A percentile compares a stretch with the other conserved stretches of the same genome.
Evolutionary conservation across 345 rosid genomes (phyloP).

Genomic region (Lepidium aucheri): DNA sequence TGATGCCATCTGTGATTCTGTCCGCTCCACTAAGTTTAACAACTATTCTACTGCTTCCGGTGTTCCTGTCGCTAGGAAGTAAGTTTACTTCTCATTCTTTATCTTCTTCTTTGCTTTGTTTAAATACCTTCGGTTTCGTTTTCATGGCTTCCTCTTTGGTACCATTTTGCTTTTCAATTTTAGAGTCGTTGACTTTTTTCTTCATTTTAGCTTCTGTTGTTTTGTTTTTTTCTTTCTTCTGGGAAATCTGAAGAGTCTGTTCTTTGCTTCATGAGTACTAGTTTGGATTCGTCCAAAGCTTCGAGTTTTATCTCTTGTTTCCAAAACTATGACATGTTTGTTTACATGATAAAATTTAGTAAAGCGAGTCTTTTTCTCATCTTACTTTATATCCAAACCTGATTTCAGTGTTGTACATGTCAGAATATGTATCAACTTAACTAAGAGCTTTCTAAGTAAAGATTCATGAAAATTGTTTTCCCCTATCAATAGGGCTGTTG

Average conservation of each 20-base stretch:
- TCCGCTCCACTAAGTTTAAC: slow-evolving; percentile 21
- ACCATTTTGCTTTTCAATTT: no score
- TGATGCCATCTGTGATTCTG: slow-evolving; percentile 17
- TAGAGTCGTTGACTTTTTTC: no score
- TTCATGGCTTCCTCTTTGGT: no score
- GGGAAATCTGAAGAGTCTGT: no score
- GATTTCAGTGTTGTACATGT: not conserved
- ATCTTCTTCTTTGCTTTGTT: not conserved
- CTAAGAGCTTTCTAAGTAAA: not conserved
- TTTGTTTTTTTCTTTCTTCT: no score
- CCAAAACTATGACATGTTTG: no score
- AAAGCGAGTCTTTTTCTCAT: not conserved
- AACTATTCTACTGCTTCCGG: slow-evolving; percentile 11
- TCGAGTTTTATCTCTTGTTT: no score
- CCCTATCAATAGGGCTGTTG: slow-evolving; percentile 35
- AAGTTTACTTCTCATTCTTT: not conserved
- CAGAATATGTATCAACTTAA: not conserved
- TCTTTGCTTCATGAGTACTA: no score
- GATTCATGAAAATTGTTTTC: not conserved
- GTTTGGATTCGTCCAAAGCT: no score
- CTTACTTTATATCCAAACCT: not conserved
- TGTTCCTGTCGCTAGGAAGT: slow-evolving; percentile 20
- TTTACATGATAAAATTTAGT: no score
- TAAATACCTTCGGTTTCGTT: no score
- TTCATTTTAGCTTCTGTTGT: no score